phyloP scores from a whole-genome alignment of 2,329 filamentous ascomycete species.

The Diplodia scrobiculata region DNA sequence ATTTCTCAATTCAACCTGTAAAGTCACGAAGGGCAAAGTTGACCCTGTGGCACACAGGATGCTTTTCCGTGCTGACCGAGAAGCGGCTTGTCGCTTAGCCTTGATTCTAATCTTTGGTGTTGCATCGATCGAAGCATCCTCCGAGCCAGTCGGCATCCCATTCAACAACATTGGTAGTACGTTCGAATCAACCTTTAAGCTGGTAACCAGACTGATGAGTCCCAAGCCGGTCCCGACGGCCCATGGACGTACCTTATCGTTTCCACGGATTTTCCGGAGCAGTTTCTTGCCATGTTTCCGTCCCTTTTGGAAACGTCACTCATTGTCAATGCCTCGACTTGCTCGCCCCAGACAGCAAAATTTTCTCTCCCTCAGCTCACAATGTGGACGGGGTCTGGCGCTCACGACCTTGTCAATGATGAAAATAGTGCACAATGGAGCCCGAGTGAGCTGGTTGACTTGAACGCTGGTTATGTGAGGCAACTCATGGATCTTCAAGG shows the following conservation, averaged over 20 bases:
- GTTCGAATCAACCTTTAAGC: no score
- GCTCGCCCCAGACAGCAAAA: not conserved
- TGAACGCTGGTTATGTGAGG: not conserved
- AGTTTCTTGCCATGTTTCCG: not conserved
- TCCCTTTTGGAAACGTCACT: not conserved
- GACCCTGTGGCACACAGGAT: no score
- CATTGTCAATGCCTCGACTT: conserved; percentile 4
- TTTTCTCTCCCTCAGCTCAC: not conserved
- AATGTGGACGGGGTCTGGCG: conserved; percentile 4
- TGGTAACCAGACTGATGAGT: not conserved
- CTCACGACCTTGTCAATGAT: not conserved
- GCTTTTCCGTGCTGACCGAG: no score
- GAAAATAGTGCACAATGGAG: not conserved
- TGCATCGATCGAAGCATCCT: no score
- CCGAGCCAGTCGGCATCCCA: no score
- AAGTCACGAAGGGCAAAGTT: no score
- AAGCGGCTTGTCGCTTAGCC: no score
- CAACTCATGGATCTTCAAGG: not conserved
- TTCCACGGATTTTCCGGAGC: not conserved
- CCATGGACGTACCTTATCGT: not conserved
- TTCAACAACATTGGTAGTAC: no score
- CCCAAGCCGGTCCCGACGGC: conserved; percentile 3
- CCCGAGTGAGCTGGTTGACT: not conserved
- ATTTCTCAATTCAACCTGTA: no score
- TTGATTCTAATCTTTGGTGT: no score